Conservation (phyloP, 352 stramenopile species). For the Albugo candida region DNA sequence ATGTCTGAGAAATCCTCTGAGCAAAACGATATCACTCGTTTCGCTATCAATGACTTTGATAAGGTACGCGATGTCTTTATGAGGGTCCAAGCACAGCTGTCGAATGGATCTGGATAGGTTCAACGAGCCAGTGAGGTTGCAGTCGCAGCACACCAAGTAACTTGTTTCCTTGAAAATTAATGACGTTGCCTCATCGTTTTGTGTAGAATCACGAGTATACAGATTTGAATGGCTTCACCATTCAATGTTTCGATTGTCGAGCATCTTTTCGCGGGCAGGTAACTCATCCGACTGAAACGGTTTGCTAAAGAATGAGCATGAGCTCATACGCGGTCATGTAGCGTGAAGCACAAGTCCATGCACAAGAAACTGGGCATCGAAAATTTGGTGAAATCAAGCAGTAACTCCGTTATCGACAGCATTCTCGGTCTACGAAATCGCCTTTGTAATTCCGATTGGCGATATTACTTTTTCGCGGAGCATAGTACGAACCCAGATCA, state of each 20-base stretch:
- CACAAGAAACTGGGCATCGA: constrained; percentile 37
- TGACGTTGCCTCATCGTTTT: background rate
- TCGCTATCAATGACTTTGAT: constrained; percentile 68
- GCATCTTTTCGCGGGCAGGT: constrained; percentile 47
- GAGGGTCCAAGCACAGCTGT: background rate
- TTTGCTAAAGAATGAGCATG: background rate
- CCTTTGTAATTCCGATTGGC: too few species aligned
- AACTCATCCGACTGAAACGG: background rate
- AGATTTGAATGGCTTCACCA: constrained; percentile 46
- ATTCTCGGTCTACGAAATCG: too few species aligned
- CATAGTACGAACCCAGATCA: background rate
- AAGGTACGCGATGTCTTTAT: constrained; percentile 19
- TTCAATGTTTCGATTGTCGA: constrained; percentile 47
- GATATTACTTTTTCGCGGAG: background rate
- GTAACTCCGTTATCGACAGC: too few species aligned
- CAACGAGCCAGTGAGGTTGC: constrained; percentile 62
- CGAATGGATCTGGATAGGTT: constrained; percentile 13
- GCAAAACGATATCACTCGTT: constrained; percentile 37
- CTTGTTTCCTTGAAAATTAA: background rate
- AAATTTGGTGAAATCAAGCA: constrained; percentile 42
- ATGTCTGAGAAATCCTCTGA: constrained; percentile 16
- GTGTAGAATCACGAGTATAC: constrained; percentile 62
- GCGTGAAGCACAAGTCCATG: constrained; percentile 32
- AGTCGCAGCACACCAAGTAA: constrained; percentile 54
- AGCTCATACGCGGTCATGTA: too few species aligned